These are phyloP conservation scores for Periconia macrospinosa DNA, from an alignment of 2,329 filamentous ascomycete species.

Conservation along the genomic window DNA sequence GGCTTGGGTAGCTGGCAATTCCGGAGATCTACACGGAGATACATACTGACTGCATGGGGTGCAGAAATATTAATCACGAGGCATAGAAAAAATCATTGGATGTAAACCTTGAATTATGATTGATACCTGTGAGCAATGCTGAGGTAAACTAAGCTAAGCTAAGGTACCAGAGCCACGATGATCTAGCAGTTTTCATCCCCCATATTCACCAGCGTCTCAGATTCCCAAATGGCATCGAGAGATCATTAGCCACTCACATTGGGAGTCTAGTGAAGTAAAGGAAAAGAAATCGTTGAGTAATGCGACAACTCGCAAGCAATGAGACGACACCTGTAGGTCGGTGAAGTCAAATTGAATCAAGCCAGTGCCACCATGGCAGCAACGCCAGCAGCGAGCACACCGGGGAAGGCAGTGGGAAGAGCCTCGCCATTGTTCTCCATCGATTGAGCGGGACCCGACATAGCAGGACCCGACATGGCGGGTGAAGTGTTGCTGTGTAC, in stretches of 20 bases:
- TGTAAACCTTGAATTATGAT: neutral
- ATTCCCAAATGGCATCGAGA: neutral
- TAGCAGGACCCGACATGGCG: conserved; percentile 4
- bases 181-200: neutral
- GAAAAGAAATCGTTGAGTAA: neutral
- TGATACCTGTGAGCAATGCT: neutral
- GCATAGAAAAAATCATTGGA: neutral
- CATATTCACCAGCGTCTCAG: neutral
- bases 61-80: too few species aligned
- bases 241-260: neutral
- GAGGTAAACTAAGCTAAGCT: neutral
- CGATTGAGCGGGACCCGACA: conserved; percentile 3
- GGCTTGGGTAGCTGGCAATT: too few species aligned
- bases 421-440: conserved; percentile 16
- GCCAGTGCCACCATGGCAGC: conserved; percentile 20
- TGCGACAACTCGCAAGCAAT: neutral
- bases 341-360: conserved; percentile 7
- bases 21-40: too few species aligned
- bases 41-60: too few species aligned
- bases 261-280: neutral
- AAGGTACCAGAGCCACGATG: neutral
- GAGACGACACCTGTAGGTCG: neutral
- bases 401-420: conserved; percentile 19
- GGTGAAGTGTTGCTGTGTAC: conserved; percentile 10
- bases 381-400: conserved; percentile 24